These are phyloP conservation scores for Mariannaea elegans DNA, from an alignment of 2,329 filamentous ascomycete species.

Conservation along the genomic window DNA sequence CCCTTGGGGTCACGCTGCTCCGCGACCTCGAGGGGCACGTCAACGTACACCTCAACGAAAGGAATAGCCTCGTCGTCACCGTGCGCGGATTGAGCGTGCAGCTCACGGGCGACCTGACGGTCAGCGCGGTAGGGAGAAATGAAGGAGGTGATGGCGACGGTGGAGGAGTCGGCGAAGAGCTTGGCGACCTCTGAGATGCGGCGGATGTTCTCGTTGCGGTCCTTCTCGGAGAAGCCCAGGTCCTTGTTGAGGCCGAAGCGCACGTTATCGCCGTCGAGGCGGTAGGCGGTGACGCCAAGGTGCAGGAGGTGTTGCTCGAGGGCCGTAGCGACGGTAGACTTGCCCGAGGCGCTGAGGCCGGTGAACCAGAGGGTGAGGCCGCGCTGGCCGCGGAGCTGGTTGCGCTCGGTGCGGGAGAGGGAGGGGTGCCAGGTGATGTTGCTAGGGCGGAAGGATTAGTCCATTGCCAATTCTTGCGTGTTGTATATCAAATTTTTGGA, in stretches of 20 bases:
- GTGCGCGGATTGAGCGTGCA: conserved; percentile 71
- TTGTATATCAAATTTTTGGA: not conserved
- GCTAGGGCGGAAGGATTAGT: conserved; percentile 54
- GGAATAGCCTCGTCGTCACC: conserved; percentile 74
- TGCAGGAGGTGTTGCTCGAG: conserved; percentile 97
- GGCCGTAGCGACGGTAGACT: conserved; percentile 95
- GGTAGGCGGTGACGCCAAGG: conserved; percentile 83
- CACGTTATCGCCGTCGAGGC: conserved; percentile 97
- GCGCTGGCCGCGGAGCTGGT: conserved; percentile 78
- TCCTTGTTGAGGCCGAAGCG: conserved; percentile 99
- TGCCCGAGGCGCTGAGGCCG: conserved; percentile 93
- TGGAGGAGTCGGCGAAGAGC: conserved; percentile 90
- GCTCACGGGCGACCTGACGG: conserved; percentile 79
- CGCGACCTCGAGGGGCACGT: conserved; percentile 89
- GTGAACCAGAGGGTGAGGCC: conserved; percentile 99
- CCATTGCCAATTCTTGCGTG: no score
- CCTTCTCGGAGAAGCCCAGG: conserved; percentile 90
- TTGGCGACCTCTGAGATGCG: conserved; percentile 97
- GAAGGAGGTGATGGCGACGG: conserved; percentile 92
- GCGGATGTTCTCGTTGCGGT: conserved; percentile 97
- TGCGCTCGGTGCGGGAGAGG: conserved; percentile 81
- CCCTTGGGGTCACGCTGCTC: conserved; percentile 98
- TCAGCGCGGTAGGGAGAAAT: conserved; percentile 95
- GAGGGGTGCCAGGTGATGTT: conserved; percentile 93
- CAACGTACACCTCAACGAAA: conserved; percentile 94